Percentiles rank a stretch among this genome's conserved stretches.
These are phyloP conservation scores for Exserohilum rostratum DNA, from an alignment of 2,329 filamentous ascomycete species.

Conservation along the genomic window DNA sequence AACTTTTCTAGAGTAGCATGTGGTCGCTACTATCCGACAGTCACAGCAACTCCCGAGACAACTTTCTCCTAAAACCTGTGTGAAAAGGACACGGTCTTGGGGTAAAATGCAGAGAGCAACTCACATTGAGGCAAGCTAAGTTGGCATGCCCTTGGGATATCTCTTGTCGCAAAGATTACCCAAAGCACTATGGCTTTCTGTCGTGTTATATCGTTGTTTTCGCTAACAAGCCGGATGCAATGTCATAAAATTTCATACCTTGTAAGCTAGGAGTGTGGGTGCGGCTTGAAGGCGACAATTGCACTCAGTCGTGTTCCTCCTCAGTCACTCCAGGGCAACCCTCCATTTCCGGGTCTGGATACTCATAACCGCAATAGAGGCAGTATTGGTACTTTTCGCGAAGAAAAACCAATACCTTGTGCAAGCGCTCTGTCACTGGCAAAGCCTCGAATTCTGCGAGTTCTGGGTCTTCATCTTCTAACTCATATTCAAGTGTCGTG, in stretches of 20 bases:
- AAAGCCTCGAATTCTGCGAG: constrained; percentile 79
- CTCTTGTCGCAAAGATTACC: not conserved
- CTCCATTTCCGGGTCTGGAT: constrained; percentile 75
- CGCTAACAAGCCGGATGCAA: not conserved
- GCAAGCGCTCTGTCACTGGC: constrained; percentile 69
- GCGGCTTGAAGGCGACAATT: too few species aligned
- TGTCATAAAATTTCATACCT: not conserved
- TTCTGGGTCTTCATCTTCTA: constrained; percentile 81
- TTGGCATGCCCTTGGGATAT: too few species aligned
- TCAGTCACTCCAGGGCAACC: constrained; percentile 88
- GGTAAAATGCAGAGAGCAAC: not conserved
- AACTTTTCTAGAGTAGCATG: too few species aligned
- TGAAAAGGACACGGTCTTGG: not conserved
- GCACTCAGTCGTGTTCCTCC: constrained; percentile 73
- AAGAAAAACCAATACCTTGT: constrained; percentile 70
- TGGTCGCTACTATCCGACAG: too few species aligned
- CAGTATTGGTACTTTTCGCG: constrained; percentile 79
- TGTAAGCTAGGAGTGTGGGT: not conserved
- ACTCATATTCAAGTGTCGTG: constrained; percentile 66
- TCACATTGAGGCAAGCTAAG: not conserved
- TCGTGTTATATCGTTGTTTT: not conserved
- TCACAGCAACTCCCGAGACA: too few species aligned
- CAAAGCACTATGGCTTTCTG: not conserved
- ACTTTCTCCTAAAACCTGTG: not conserved
- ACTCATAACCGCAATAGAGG: constrained; percentile 93